Evolutionary conservation across 176 grass and related monocot species (phyloP), one percentile per base, ranked within the genome.

Genomic region (Aechmea fasciata): DNA sequence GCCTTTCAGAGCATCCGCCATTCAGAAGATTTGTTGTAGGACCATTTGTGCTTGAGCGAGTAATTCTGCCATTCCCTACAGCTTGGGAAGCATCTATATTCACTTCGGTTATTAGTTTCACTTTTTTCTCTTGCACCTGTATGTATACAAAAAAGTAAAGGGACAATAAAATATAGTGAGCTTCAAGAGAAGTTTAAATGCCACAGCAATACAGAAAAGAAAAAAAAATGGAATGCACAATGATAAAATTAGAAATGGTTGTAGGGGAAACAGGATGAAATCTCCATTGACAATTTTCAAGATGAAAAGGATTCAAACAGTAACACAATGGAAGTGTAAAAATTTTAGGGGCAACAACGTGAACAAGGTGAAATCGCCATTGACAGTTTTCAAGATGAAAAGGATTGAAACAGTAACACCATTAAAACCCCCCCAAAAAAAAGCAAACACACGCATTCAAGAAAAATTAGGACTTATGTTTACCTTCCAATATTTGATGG

Each of bases 401-500:
- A 41, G 4, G 33, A 41, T 41, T 41, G 33, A 41, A 7, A 41
- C 33, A 41, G 33, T 41, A 41, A 41, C 33, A 41, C 33, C 33
- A 41, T 41, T 41, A 41, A 41, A 41, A 41, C 33, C 33, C n/a
- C n/a, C n/a, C n/a, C 6, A 5, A 41, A 5, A 41, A 4, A 41
- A 4, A 41, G 1, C 3, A 41, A 4, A 41, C 29, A 33, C 29
- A 29, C 28, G 3, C 5, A 54, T 3, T 55, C 15, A 55, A 57
- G 13, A 57, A 57, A 57, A 57, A 57, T 57, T 57, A 57, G 8
- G n/a, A 57, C n/a, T 57, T 57, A 57, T 14, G 10, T 65, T 75
- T 81, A 94, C 90, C 90, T 94, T 94, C 90, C 90, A 94, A 53
- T 89, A 94, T 79, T 94, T 94, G 23, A 94, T 94, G 13, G 90